These are phyloP conservation scores for Umbelopsis sp. DNA, from an alignment of 371 early-diverging fungal genomes.

Conservation along the genomic window DNA sequence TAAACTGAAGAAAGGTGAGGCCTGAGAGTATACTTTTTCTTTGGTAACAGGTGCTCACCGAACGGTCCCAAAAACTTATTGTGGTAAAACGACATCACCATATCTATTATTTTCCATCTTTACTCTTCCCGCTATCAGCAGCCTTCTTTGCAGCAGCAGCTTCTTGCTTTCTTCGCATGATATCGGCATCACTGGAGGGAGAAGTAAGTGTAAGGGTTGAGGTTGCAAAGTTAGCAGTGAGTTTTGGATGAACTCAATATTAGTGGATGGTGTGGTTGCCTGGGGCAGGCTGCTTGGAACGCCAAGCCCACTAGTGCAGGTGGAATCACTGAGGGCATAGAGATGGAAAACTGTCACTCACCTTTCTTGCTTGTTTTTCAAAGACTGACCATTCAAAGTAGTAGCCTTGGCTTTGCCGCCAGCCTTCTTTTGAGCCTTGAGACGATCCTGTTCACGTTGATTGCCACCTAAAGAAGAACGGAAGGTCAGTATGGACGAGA, in stretches of 20 bases:
- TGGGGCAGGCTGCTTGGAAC: not conserved
- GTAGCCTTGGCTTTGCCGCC: constrained; percentile 41
- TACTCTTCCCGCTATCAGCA: constrained; percentile 23
- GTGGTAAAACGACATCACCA: no score
- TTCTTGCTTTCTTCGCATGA: constrained; percentile 63
- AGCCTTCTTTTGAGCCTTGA: constrained; percentile 57
- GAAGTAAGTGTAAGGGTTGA: no score
- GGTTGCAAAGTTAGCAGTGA: constrained; percentile 4
- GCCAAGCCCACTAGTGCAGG: no score
- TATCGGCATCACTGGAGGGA: constrained; percentile 55
- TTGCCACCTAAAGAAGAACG: constrained; percentile 47
- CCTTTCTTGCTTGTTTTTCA: constrained; percentile 59
- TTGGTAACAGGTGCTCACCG: no score
- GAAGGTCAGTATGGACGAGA: not conserved
- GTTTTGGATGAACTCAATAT: constrained; percentile 1
- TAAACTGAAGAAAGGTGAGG: no score
- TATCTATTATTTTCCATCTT: no score
- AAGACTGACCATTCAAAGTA: constrained; percentile 37
- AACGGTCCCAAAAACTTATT: no score
- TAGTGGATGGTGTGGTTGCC: not conserved
- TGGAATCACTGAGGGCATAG: not conserved
- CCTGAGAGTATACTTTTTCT: no score
- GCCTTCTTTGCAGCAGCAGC: constrained; percentile 50
- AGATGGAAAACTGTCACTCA: constrained; percentile 25
- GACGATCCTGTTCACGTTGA: constrained; percentile 62